These are phyloP conservation scores for Populus davidiana DNA, from an alignment of 345 rosid genomes.

Conservation along the genomic window DNA sequence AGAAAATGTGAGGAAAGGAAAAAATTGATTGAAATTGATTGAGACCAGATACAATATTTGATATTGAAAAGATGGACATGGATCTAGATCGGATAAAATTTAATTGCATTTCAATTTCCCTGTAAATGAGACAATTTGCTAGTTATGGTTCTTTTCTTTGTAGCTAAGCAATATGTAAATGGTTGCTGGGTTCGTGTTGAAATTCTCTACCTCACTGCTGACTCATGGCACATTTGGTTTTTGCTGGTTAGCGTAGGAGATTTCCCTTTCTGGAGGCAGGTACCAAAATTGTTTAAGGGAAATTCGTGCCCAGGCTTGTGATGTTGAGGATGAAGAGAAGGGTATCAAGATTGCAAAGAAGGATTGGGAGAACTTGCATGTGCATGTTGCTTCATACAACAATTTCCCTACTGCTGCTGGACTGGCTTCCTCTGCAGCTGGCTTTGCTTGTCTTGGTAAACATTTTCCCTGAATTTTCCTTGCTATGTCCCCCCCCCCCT, in stretches of 20 bases:
- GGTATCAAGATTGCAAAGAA: conserved; percentile 71
- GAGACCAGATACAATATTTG: neutral
- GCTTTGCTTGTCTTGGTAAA: conserved; percentile 94
- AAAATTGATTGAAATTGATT: neutral
- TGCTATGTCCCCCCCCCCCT: neutral
- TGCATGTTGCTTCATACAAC: conserved; percentile 88
- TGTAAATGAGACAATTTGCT: neutral
- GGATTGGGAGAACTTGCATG: conserved; percentile 80
- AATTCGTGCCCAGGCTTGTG: conserved; percentile 71
- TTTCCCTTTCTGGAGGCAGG: conserved; percentile 87
- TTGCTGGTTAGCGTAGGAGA: conserved; percentile 66
- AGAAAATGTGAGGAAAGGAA: neutral
- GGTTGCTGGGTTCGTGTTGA: neutral
- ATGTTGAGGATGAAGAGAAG: conserved; percentile 74
- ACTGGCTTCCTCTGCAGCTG: conserved; percentile 98
- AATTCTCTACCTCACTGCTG: neutral
- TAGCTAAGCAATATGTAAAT: neutral
- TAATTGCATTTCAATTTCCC: neutral
- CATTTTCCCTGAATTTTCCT: neutral
- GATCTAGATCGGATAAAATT: neutral
- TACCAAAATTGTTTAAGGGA: conserved; percentile 86
- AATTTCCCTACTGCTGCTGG: conserved; percentile 99
- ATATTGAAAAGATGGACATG: neutral
- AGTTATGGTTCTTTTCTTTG: neutral
- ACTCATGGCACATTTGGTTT: conserved; percentile 22